phyloP scores from a whole-genome alignment of 2,329 filamentous ascomycete species.

The Microdochium paspali region DNA sequence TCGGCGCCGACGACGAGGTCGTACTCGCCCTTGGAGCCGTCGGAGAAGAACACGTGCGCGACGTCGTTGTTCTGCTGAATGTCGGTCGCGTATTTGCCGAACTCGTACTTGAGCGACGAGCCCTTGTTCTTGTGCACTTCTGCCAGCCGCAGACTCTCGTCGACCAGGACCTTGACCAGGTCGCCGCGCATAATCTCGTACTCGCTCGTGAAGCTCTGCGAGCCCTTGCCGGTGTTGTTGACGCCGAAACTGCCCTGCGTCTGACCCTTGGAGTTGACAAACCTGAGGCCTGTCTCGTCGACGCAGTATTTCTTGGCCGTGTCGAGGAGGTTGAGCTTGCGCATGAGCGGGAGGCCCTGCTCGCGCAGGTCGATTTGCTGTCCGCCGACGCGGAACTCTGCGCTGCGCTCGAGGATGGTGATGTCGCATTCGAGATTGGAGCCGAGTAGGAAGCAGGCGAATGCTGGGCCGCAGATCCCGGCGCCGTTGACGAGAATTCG shows the following conservation, averaged over 20 bases:
- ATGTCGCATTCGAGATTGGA: conserved; percentile 24
- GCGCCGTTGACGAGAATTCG: conserved; percentile 36
- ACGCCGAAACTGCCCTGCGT: conserved; percentile 27
- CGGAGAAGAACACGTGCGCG: conserved; percentile 27
- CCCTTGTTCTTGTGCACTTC: conserved; percentile 8
- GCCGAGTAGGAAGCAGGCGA: conserved; percentile 30
- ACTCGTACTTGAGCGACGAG: conserved; percentile 20
- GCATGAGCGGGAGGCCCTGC: conserved; percentile 27
- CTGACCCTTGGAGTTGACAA: conserved; percentile 31
- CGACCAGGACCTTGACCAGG: conserved; percentile 38
- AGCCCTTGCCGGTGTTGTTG: conserved; percentile 28
- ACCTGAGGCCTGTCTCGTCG: conserved; percentile 34
- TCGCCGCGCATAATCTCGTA: conserved; percentile 52
- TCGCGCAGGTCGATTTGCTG: conserved; percentile 36
- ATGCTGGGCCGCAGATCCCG: conserved; percentile 32
- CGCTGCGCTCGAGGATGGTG: conserved; percentile 32
- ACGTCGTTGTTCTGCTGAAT: conserved; percentile 21
- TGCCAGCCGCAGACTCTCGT: conserved; percentile 19
- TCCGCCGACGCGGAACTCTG: conserved; percentile 25
- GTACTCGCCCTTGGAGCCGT: conserved; percentile 30
- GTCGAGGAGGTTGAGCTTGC: conserved; percentile 28
- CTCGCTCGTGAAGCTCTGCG: conserved; percentile 40
- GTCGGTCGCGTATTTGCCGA: conserved; percentile 16
- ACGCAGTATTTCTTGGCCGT: conserved; percentile 26
- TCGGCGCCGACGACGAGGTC: conserved; percentile 48